Evolutionary conservation across 2,329 filamentous ascomycete genomes (phyloP).

Genomic region (Fusarium camptoceras): DNA sequence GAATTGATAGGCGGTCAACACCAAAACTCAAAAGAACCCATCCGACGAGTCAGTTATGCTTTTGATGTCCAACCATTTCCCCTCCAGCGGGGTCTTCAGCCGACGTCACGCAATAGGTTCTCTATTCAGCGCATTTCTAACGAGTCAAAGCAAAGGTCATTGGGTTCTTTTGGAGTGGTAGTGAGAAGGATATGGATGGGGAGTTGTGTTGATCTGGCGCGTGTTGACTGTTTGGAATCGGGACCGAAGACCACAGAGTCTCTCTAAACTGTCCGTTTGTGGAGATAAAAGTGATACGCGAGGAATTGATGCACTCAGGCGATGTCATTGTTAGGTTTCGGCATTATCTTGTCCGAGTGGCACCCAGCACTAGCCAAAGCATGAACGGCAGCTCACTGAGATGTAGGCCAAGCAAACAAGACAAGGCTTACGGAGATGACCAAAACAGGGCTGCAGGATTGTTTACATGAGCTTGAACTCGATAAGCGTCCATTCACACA

Average conservation of each 20-base stretch:
- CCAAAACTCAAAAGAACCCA: background rate
- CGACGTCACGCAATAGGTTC: constrained; percentile 3
- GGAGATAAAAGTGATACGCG: background rate
- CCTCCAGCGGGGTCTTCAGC: constrained; percentile 8
- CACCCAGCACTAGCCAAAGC: background rate
- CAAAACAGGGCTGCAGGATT: constrained; percentile 23
- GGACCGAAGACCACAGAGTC: background rate
- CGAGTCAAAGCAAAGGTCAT: background rate
- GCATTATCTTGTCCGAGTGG: background rate
- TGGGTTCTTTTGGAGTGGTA: background rate
- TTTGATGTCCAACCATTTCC: constrained; percentile 6
- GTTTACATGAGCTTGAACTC: background rate
- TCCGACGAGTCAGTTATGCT: constrained; percentile 24
- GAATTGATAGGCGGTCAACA: constrained; percentile 5
- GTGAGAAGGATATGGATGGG: background rate
- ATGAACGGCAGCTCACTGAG: background rate
- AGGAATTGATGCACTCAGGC: background rate
- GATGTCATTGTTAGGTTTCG: background rate
- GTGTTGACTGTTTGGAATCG: background rate
- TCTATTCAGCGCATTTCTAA: constrained; percentile 14
- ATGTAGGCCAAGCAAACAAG: constrained; percentile 5
- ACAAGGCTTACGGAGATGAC: background rate
- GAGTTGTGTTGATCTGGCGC: constrained; percentile 10
- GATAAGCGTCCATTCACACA: background rate
- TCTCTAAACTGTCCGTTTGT: background rate